Conservation (phyloP, 257 asterid species). For the Fraxinus anomala region DNA sequence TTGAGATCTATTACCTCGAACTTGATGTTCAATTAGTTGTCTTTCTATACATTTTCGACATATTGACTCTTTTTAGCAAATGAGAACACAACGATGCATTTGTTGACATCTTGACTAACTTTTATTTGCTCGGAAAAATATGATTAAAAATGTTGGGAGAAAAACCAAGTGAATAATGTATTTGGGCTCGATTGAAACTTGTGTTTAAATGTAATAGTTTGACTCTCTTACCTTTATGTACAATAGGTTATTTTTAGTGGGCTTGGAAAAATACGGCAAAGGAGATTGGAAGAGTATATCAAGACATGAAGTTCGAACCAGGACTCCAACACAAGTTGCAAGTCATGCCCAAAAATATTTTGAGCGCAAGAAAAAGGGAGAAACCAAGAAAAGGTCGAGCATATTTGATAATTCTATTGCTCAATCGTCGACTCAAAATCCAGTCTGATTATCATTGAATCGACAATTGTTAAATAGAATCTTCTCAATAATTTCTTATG, state of each 20-base stretch:
- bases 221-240: background rate
- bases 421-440: background rate
- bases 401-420: conserved; percentile 44
- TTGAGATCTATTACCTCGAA: too few relatives aligned
- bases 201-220: background rate
- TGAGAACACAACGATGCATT: too few relatives aligned
- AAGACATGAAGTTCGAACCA: conserved; percentile 40
- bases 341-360: conserved; percentile 59
- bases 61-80: too few relatives aligned
- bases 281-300: conserved; percentile 69
- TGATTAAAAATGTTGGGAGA: too few relatives aligned
- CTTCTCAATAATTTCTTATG: background rate
- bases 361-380: conserved; percentile 53
- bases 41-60: background rate
- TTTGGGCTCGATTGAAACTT: background rate
- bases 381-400: conserved; percentile 46
- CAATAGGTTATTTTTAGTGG: conserved; percentile 46
- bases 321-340: conserved; percentile 54
- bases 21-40: too few relatives aligned
- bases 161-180: too few relatives aligned
- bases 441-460: background rate
- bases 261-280: conserved; percentile 50
- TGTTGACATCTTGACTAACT: too few relatives aligned
- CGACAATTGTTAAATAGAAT: background rate
- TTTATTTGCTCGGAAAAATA: background rate